Percentiles rank a stretch among this genome's conserved stretches.
These are phyloP conservation scores for Monosporascus sp. DNA, from an alignment of 2,329 filamentous ascomycete genomes.

Conservation along the genomic window DNA sequence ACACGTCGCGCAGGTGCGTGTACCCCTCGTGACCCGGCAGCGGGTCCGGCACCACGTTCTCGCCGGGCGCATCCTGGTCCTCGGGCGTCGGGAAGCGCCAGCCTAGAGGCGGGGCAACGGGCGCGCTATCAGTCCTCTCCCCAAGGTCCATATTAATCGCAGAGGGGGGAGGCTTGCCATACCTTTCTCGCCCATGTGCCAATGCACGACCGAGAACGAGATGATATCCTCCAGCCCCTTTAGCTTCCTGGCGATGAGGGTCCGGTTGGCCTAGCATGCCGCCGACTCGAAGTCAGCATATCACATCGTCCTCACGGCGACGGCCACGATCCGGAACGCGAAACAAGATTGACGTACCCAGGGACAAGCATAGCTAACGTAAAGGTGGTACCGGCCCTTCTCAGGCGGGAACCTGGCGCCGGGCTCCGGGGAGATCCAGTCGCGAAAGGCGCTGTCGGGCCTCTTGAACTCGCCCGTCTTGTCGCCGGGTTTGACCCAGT, in stretches of 20 bases:
- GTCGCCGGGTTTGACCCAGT: slow-evolving; percentile 76
- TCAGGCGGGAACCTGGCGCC: slow-evolving; percentile 77
- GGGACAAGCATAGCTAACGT: slow-evolving; percentile 88
- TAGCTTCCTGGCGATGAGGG: slow-evolving; percentile 80
- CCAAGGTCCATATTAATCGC: slow-evolving; percentile 1
- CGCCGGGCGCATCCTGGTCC: slow-evolving; percentile 49
- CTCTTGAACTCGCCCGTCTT: slow-evolving; percentile 90
- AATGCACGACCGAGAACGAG: slow-evolving; percentile 77
- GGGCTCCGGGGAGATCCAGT: slow-evolving; percentile 67
- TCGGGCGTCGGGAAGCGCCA: slow-evolving; percentile 76
- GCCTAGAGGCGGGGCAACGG: slow-evolving; percentile 36
- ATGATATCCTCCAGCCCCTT: slow-evolving; percentile 90
- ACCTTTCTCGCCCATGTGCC: slow-evolving; percentile 67
- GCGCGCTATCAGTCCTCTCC: slow-evolving; percentile 37
- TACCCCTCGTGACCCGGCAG: slow-evolving; percentile 65
- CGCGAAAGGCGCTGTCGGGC: slow-evolving; percentile 75
- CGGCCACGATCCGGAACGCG: background rate
- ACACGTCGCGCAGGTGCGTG: slow-evolving; percentile 69
- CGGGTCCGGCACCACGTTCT: slow-evolving; percentile 62
- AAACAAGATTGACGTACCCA: slow-evolving; percentile 51
- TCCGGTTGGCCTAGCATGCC: slow-evolving; percentile 61
- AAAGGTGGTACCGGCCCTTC: slow-evolving; percentile 89
- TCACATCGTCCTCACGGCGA: too few species aligned
- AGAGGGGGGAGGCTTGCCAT: slow-evolving; percentile 5
- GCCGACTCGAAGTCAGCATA: background rate